Base-by-base conservation (phyloP, 768 basidiomycete species). In the Strobilomyces dryophilus region DNA sequence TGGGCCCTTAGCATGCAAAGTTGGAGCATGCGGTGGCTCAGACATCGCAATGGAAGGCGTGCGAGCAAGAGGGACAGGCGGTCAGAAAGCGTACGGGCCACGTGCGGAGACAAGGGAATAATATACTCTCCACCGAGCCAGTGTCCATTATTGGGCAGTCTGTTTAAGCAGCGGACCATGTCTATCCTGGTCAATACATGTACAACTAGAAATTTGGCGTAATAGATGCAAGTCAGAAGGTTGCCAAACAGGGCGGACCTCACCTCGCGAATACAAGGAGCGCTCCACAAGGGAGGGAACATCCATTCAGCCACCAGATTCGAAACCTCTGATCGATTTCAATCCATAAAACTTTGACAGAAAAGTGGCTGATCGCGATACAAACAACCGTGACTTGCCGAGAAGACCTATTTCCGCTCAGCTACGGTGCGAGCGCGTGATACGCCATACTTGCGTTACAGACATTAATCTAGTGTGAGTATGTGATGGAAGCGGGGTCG, bases 41-140 rank as follows among this genome's bases (percentile, higher is more conserved):
- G 52, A 35, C 52, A 68, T 65, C 34, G 31, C 45, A n/a, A 24
- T 24, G 15, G 39, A 20, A 24, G 26, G 41, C 12, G 4, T 47
- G 39, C 39, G 37, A 44, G 31, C 2, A 17, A 20, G 24, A 24
- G 26, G 42, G 39, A 18, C 27, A 10, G 31, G 35, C n/a, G 53
- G 26, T 42, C 42, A 35, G 32, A 47, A 31, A 37, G 20, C 39
- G 45, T 26, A 42, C 36, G 29, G 18, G 17, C 24, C 41, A 15
- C 41, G 41, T 42, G 15, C 10, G 11, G 10, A 9, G 17, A n/a
- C 15, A 26, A 1, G 31, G 15, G 2, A 27, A 17, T 26, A 15
- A 18, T 31, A 29, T n/a, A 24, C 20, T 42, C 49, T 46, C 24
- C 17, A 15, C 29, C 12, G 26, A 9, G 34, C 14, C 34, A 27